Evolutionary conservation across 768 basidiomycete genomes (phyloP).

Genomic region (Psilocybe sp.): DNA sequence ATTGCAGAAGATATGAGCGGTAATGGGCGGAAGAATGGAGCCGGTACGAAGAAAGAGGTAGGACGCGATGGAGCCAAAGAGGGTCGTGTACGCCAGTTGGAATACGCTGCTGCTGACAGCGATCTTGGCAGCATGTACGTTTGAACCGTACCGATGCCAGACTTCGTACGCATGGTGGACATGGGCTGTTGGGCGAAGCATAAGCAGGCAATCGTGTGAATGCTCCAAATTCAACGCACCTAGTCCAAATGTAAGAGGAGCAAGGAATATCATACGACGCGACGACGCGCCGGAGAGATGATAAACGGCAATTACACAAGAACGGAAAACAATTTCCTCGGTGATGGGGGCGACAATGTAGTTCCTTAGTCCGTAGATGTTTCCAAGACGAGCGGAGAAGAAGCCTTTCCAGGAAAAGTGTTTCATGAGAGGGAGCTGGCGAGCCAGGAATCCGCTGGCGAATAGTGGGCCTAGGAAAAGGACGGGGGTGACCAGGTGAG

Average conservation of each 20-base stretch:
- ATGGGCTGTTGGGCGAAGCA: slow-evolving; percentile 59
- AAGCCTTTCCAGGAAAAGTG: slow-evolving; percentile 42
- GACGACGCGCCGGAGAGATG: slow-evolving; percentile 59
- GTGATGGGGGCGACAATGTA: slow-evolving; percentile 74
- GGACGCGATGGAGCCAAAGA: slow-evolving; percentile 88
- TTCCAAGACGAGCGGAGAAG: slow-evolving; percentile 38
- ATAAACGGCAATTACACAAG: slow-evolving; percentile 76
- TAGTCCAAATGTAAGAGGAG: slow-evolving; percentile 85
- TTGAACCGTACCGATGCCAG: slow-evolving; percentile 74
- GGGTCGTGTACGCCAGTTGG: slow-evolving; percentile 86
- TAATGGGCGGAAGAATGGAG: slow-evolving; percentile 74
- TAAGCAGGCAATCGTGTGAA: not conserved
- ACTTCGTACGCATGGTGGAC: slow-evolving; percentile 89
- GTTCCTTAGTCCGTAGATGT: slow-evolving; percentile 68
- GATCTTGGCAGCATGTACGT: slow-evolving; percentile 53
- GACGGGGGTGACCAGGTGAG: slow-evolving; percentile 68
- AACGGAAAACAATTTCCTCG: slow-evolving; percentile 90
- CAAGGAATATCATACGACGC: slow-evolving; percentile 66
- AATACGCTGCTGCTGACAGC: slow-evolving; percentile 66
- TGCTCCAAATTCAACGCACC: slow-evolving; percentile 44
- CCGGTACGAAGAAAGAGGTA: slow-evolving; percentile 86
- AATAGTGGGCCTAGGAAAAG: slow-evolving; percentile 81
- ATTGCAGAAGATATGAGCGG: slow-evolving; percentile 91
- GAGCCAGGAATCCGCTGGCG: slow-evolving; percentile 37
- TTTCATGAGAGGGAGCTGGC: slow-evolving; percentile 53